Evolutionary conservation across 192 early-diverging fungal species (phyloP).

Genomic region (Coemansia sp.): DNA sequence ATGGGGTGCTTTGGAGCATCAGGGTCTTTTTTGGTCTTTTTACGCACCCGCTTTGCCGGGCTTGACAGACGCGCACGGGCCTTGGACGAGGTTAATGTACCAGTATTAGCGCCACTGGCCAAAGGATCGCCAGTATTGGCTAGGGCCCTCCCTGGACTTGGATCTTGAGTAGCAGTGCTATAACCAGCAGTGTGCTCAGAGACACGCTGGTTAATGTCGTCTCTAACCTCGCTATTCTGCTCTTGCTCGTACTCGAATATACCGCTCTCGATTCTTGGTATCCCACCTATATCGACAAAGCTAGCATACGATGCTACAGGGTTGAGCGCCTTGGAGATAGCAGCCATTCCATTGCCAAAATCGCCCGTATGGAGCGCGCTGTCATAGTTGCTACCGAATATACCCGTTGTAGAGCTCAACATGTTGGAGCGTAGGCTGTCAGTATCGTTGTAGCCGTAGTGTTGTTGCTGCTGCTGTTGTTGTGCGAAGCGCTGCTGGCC

Average conservation of each 20-base stretch:
- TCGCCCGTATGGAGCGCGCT: conserved; percentile 11
- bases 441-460: conserved; percentile 5
- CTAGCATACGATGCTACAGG: conserved; percentile 8
- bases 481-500: conserved; percentile 7
- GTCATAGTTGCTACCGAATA: conserved; percentile 27
- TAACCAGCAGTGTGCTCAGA: neutral
- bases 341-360: neutral
- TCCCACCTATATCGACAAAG: conserved; percentile 45
- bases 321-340: conserved; percentile 7
- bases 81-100: conserved; percentile 25
- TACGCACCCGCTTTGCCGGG: conserved; percentile 57
- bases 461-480: conserved; percentile 7
- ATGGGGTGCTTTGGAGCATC: conserved; percentile 85
- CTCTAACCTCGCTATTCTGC: conserved; percentile 61
- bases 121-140: neutral
- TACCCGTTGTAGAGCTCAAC: conserved; percentile 9
- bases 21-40: conserved; percentile 74
- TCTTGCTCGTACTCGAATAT: conserved; percentile 65
- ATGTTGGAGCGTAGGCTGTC: conserved; percentile 7
- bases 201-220: neutral
- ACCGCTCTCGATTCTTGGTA: conserved; percentile 59
- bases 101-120: neutral
- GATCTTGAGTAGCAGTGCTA: neutral
- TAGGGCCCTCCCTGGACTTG: neutral
- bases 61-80: conserved; percentile 33